These are phyloP conservation scores for Komagataella mondaviorum DNA, from an alignment of 805 yeast species.

Conservation along the genomic window DNA sequence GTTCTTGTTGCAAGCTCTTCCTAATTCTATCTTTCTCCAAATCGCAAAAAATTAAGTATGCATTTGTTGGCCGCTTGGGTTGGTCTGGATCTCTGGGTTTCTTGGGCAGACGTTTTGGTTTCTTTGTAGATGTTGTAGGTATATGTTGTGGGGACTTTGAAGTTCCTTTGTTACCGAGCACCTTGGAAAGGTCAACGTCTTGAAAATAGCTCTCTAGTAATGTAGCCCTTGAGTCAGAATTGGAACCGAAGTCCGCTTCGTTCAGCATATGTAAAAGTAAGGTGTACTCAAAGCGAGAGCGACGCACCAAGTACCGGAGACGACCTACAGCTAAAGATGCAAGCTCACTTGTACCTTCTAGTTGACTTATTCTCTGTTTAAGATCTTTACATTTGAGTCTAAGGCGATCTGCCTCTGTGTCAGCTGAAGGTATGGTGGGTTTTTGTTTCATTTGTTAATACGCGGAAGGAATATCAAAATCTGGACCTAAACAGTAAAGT, in stretches of 20 bases:
- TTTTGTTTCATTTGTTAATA: not conserved
- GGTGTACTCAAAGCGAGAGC: constrained; percentile 75
- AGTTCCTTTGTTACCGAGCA: constrained; percentile 8
- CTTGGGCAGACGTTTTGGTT: constrained; percentile 16
- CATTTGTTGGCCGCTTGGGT: constrained; percentile 86
- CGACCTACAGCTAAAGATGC: constrained; percentile 67
- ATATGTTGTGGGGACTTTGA: not conserved
- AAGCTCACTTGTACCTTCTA: constrained; percentile 68
- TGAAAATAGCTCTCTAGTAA: constrained; percentile 13
- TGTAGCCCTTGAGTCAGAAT: constrained; percentile 3
- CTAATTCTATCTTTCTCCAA: constrained; percentile 65
- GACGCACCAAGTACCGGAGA: constrained; percentile 59
- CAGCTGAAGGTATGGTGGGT: not conserved
- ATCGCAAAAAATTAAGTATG: constrained; percentile 80
- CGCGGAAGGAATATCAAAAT: not conserved
- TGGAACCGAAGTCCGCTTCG: constrained; percentile 21
- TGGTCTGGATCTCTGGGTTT: constrained; percentile 65
- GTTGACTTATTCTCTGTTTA: constrained; percentile 51
- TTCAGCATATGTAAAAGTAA: constrained; percentile 73
- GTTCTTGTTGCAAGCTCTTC: constrained; percentile 9
- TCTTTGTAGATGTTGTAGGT: constrained; percentile 14
- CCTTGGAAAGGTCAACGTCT: constrained; percentile 9
- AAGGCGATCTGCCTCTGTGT: constrained; percentile 22
- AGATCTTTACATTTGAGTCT: constrained; percentile 61
- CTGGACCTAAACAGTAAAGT: no score